Conservation (phyloP, 75 land plant species). For the Pinus tabuliformis region DNA sequence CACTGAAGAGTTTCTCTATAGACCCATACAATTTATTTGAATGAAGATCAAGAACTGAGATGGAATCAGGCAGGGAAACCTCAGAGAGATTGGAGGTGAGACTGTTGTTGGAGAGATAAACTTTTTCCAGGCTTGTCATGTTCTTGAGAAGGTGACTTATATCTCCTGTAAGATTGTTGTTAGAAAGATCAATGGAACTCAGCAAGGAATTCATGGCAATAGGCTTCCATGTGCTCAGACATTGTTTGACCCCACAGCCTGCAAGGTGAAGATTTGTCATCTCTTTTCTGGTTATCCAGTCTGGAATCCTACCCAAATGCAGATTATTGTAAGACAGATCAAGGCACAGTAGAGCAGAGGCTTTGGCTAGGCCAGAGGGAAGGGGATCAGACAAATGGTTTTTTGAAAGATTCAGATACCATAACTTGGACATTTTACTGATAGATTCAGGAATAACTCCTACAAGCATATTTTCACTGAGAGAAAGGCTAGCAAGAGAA, state of each 20-base stretch:
- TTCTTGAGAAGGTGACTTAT: slow-evolving; percentile 32
- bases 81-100: slow-evolving; percentile 26
- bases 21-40: slow-evolving; percentile 48
- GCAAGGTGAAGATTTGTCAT: slow-evolving; percentile 50
- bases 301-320: slow-evolving; percentile 43
- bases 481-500: slow-evolving; percentile 41
- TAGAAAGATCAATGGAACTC: slow-evolving; percentile 52
- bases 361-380: slow-evolving; percentile 22
- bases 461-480: slow-evolving; percentile 31
- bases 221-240: slow-evolving; percentile 26
- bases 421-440: slow-evolving; percentile 33
- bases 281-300: slow-evolving; percentile 42
- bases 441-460: slow-evolving; percentile 58
- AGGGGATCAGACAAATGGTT: slow-evolving; percentile 51
- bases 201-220: slow-evolving; percentile 23
- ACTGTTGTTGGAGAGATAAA: slow-evolving; percentile 53
- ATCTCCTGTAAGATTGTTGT: slow-evolving; percentile 52
- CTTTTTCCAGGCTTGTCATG: slow-evolving; percentile 28
- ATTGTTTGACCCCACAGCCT: slow-evolving; percentile 42
- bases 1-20: slow-evolving; percentile 19
- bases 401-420: slow-evolving; percentile 52
- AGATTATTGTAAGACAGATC: slow-evolving; percentile 60
- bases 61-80: slow-evolving; percentile 21
- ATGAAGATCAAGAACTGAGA: slow-evolving; percentile 43
- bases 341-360: slow-evolving; percentile 39